Evolutionary conservation across 2,329 filamentous ascomycete species (phyloP).

Genomic region (Rhexocercosporidium sp.): DNA sequence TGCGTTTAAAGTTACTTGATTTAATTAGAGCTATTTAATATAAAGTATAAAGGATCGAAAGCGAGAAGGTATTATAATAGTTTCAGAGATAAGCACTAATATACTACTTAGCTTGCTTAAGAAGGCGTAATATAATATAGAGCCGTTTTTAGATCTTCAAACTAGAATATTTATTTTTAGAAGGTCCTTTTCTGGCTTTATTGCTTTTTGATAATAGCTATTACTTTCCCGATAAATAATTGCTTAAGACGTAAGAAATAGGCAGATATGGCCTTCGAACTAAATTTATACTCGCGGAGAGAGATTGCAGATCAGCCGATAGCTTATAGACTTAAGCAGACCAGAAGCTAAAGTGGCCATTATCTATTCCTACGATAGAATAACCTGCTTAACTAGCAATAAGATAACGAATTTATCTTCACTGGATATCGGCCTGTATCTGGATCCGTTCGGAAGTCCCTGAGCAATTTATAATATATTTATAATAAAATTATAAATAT

Average conservation of each 20-base stretch:
- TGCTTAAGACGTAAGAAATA: not conserved
- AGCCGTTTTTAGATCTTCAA: not conserved
- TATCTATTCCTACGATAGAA: no score
- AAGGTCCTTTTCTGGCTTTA: not conserved
- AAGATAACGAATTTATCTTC: no score
- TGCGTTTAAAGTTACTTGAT: not conserved
- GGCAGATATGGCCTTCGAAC: not conserved
- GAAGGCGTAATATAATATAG: not conserved
- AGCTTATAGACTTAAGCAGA: no score
- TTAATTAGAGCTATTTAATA: not conserved
- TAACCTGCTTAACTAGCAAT: no score
- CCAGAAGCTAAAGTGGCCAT: no score
- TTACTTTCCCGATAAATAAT: not conserved
- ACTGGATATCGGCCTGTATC: not conserved
- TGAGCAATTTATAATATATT: not conserved
- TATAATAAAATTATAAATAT: constrained; percentile 38
- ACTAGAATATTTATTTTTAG: not conserved
- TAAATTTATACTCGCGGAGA: no score
- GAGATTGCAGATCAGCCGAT: no score
- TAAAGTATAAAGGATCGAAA: not conserved
- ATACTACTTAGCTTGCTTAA: not conserved
- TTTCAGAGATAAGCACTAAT: not conserved
- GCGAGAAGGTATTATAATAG: not conserved
- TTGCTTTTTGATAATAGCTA: no score
- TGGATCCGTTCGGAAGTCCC: not conserved